These are phyloP conservation scores for Lagerstroemia speciosa DNA, from an alignment of 345 rosid species.

Conservation along the genomic window DNA sequence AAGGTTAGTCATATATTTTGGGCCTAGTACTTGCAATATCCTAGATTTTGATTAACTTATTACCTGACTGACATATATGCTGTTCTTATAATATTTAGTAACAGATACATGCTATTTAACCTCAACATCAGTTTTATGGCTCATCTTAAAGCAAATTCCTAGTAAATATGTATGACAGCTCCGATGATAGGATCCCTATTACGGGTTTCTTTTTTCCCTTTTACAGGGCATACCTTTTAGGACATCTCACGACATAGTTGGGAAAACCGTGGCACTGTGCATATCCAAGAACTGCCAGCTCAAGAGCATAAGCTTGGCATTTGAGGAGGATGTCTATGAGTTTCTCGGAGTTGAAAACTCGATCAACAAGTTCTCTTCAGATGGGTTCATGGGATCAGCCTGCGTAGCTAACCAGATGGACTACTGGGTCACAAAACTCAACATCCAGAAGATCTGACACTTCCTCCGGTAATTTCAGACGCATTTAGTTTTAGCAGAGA, in stretches of 20 bases:
- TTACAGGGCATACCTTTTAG: constrained; percentile 79
- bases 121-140: neutral
- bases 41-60: neutral
- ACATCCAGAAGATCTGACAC: constrained; percentile 9
- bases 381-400: constrained; percentile 64
- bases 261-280: constrained; percentile 76
- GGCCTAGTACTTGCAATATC: neutral
- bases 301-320: constrained; percentile 48
- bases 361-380: constrained; percentile 60
- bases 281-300: constrained; percentile 60
- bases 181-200: neutral
- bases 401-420: constrained; percentile 57
- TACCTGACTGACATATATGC: neutral
- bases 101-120: neutral
- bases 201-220: constrained; percentile 3
- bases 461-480: neutral
- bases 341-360: constrained; percentile 76
- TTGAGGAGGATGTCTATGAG: constrained; percentile 62
- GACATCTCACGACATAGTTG: constrained; percentile 89
- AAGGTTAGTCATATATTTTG: constrained; percentile 40
- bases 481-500: neutral
- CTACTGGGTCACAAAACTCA: constrained; percentile 34
- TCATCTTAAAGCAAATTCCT: neutral
- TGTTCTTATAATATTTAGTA: neutral
- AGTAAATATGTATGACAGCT: neutral